Percentiles rank a stretch among this genome's conserved stretches.
Evolutionary conservation across 1,284 basidiomycete species (phyloP).

Genomic region (Exobasidium cylindrosporum): DNA sequence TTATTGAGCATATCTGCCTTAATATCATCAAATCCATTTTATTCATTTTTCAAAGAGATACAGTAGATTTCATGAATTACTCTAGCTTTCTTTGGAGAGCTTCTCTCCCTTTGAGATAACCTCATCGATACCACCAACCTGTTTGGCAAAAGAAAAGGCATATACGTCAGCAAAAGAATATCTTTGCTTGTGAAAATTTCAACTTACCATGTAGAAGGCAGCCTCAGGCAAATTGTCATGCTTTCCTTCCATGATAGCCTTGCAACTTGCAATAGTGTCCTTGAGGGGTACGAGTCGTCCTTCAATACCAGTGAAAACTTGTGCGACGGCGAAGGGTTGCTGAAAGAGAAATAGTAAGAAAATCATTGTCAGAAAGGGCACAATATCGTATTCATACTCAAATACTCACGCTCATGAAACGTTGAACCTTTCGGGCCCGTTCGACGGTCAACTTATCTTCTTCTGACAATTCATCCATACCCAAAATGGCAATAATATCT

Average conservation of each 20-base stretch:
- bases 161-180: not conserved
- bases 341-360: not conserved
- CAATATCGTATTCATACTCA: not conserved
- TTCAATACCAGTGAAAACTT: conserved; percentile 98
- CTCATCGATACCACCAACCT: conserved; percentile 81
- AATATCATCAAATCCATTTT: too few species aligned
- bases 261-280: conserved; percentile 54
- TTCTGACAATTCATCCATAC: conserved; percentile 99
- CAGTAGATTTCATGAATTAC: not conserved
- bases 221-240: conserved; percentile 89
- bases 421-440: conserved; percentile 64
- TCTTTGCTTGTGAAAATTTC: not conserved
- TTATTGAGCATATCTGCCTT: too few species aligned
- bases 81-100: conserved; percentile 61
- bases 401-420: conserved; percentile 75
- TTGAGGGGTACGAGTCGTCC: conserved; percentile 78
- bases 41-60: not conserved
- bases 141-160: conserved; percentile 23
- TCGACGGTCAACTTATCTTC: conserved; percentile 96
- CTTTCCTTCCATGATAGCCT: conserved; percentile 81
- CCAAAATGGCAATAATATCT: conserved; percentile 77
- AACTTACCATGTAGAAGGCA: conserved; percentile 55
- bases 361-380: not conserved
- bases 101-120: conserved; percentile 94
- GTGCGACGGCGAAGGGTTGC: conserved; percentile 97